phyloP scores from a whole-genome alignment of 352 stramenopile species.

The Pythium sp. region DNA sequence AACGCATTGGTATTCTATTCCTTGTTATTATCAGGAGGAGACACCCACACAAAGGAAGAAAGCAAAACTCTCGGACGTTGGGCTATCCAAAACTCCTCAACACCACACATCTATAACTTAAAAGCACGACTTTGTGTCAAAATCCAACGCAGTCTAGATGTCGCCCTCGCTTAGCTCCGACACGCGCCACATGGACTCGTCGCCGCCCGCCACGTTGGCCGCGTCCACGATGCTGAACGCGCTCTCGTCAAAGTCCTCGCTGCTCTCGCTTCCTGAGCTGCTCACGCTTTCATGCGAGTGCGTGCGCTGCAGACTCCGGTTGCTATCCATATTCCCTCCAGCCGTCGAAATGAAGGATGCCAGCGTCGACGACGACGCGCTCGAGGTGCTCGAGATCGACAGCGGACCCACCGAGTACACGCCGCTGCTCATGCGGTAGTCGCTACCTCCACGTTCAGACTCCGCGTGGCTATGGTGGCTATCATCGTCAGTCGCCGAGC shows the following conservation, averaged over 20 bases:
- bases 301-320: not conserved
- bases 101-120: slow-evolving; percentile 15
- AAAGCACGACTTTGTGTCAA: not conserved
- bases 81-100: not conserved
- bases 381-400: slow-evolving; percentile 16
- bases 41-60: not conserved
- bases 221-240: slow-evolving; percentile 23
- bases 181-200: slow-evolving; percentile 19
- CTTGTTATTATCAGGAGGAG: not conserved
- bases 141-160: slow-evolving; percentile 19
- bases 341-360: not conserved
- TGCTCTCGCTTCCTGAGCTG: slow-evolving; percentile 24
- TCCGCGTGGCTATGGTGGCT: slow-evolving; percentile 4
- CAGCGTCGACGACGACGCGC: slow-evolving; percentile 19
- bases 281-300: slow-evolving; percentile 17
- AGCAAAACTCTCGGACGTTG: not conserved
- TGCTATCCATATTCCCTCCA: not conserved
- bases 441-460: not conserved
- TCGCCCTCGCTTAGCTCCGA: slow-evolving; percentile 45
- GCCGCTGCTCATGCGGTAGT: slow-evolving; percentile 26
- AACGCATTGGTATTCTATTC: not conserved
- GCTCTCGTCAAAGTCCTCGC: slow-evolving; percentile 20
- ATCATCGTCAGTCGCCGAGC: slow-evolving; percentile 1
- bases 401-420: slow-evolving; percentile 22
- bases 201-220: slow-evolving; percentile 15